Evolutionary conservation across 2,329 filamentous ascomycete genomes (phyloP).

Genomic region (Aspergillus texensis): DNA sequence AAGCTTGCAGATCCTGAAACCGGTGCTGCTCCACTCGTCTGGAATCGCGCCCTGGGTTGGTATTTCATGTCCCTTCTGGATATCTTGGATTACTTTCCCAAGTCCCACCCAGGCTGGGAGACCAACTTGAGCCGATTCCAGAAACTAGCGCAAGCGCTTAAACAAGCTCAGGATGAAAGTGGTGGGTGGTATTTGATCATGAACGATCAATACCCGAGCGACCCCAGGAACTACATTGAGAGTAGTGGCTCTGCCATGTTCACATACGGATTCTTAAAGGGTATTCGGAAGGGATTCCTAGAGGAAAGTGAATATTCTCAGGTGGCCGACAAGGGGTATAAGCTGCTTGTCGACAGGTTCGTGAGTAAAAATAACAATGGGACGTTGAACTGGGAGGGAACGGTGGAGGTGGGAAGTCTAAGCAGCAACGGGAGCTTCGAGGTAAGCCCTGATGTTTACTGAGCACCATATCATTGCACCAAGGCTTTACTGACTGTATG

Average conservation of each 20-base stretch:
- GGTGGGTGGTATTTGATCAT: conserved; percentile 21
- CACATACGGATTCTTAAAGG: conserved; percentile 17
- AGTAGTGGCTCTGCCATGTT: conserved; percentile 22
- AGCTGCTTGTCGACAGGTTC: conserved; percentile 5
- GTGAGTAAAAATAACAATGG: conserved; percentile 14
- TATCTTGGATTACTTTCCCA: conserved; percentile 18
- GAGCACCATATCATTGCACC: neutral
- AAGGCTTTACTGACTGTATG: neutral
- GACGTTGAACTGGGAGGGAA: conserved; percentile 19
- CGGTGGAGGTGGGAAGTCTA: conserved; percentile 20
- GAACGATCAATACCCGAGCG: conserved; percentile 14
- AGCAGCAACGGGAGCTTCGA: conserved; percentile 18
- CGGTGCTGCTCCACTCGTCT: conserved; percentile 15
- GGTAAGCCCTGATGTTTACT: conserved; percentile 4
- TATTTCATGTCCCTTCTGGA: conserved; percentile 21
- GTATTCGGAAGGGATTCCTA: conserved; percentile 16
- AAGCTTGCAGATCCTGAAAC: conserved; percentile 12
- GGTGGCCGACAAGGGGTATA: conserved; percentile 11
- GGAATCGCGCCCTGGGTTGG: conserved; percentile 20
- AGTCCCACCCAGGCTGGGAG: conserved; percentile 12
- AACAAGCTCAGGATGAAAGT: conserved; percentile 13
- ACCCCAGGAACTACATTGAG: conserved; percentile 20
- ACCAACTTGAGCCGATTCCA: conserved; percentile 17
- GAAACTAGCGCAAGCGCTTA: conserved; percentile 14
- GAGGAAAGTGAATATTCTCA: conserved; percentile 4